These are phyloP conservation scores for Protomyces lactucae-debilis DNA, from an alignment of 1,139 yeast genomes.

Conservation along the genomic window DNA sequence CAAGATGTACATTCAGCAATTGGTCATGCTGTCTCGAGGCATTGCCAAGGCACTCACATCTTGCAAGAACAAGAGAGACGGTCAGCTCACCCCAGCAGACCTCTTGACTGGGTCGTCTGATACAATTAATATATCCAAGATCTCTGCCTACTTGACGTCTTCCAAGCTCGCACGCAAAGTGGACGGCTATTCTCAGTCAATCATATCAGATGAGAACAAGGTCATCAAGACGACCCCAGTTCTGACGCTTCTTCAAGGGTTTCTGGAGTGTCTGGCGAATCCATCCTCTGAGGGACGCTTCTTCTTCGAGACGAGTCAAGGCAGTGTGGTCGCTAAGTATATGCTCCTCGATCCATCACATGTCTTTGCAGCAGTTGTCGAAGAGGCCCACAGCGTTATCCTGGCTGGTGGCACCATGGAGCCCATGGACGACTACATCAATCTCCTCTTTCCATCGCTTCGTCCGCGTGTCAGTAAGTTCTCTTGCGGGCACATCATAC, in stretches of 20 bases:
- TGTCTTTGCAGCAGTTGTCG: constrained; percentile 60
- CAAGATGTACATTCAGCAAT: constrained; percentile 61
- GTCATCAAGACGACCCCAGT: constrained; percentile 45
- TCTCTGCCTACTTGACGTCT: constrained; percentile 58
- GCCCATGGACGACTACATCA: constrained; percentile 67
- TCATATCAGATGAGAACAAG: constrained; percentile 31
- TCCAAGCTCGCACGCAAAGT: constrained; percentile 82
- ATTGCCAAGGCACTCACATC: constrained; percentile 44
- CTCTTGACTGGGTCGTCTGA: constrained; percentile 51
- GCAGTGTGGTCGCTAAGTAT: constrained; percentile 51
- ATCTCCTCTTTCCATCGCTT: constrained; percentile 62
- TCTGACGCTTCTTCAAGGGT: constrained; percentile 60
- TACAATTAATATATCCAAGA: constrained; percentile 60
- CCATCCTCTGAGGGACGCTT: constrained; percentile 79
- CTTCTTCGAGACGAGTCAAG: constrained; percentile 47
- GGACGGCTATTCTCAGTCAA: constrained; percentile 54
- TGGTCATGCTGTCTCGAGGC: constrained; percentile 54
- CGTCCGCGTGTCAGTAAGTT: constrained; percentile 48
- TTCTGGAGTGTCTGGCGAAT: constrained; percentile 61
- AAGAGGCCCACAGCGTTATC: constrained; percentile 63
- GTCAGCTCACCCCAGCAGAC: constrained; percentile 49
- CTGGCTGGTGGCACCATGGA: constrained; percentile 98
- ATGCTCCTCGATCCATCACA: constrained; percentile 77
- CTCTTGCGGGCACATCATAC: constrained; percentile 81
- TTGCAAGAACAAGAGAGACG: constrained; percentile 37